These are phyloP conservation scores for Stentor roeselii DNA, from an alignment of 73 alveolate species.

Conservation along the genomic window DNA sequence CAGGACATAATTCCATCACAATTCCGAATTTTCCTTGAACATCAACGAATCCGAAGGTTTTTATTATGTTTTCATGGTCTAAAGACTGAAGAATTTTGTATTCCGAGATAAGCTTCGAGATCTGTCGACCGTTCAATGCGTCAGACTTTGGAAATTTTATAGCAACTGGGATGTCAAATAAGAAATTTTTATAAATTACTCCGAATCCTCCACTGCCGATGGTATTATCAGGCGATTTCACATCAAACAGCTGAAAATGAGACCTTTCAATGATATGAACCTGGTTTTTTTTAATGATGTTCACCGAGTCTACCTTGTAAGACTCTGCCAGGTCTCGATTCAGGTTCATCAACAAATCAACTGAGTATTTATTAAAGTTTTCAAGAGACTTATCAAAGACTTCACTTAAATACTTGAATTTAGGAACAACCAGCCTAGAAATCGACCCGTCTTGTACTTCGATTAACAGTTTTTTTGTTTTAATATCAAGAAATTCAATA, in stretches of 20 bases:
- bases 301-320: too few relatives aligned
- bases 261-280: neutral
- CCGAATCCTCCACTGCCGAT: conserved; percentile 24
- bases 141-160: neutral
- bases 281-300: neutral
- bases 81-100: neutral
- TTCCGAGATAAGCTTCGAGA: neutral
- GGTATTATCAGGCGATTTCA: neutral
- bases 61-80: neutral
- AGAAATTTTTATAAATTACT: neutral
- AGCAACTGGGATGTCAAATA: neutral
- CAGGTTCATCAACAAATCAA: too few relatives aligned
- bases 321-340: too few relatives aligned
- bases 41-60: neutral
- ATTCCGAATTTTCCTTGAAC: neutral
- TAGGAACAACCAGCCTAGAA: too few relatives aligned
- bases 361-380: too few relatives aligned
- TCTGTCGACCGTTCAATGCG: neutral
- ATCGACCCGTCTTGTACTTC: too few relatives aligned
- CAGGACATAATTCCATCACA: neutral
- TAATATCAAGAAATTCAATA: too few relatives aligned
- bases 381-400: too few relatives aligned
- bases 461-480: too few relatives aligned
- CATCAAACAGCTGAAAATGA: neutral
- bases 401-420: too few relatives aligned